Evolutionary conservation across 305 asterid genomes (phyloP).

Genomic region (Euphrasia arctica): DNA sequence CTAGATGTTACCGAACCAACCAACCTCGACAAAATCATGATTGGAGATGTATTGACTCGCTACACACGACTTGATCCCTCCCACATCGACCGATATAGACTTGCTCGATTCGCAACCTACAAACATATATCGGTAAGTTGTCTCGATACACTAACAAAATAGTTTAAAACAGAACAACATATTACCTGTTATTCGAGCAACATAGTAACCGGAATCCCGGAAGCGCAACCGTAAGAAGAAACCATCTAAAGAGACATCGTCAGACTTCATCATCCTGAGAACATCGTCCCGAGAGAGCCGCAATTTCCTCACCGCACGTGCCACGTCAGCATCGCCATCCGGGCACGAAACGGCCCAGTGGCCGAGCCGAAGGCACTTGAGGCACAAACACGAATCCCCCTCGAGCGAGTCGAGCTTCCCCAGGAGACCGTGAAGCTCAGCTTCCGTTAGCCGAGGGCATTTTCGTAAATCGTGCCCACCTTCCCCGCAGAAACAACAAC

Average conservation of each 20-base stretch:
- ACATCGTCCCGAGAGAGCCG: constrained; percentile 71
- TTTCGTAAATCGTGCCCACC: constrained; percentile 47
- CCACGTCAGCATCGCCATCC: constrained; percentile 29
- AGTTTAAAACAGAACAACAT: too few relatives aligned
- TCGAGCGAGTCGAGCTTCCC: constrained; percentile 35
- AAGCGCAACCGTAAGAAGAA: constrained; percentile 69
- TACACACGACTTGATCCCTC: constrained; percentile 60
- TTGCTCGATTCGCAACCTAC: constrained; percentile 32
- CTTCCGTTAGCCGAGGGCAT: constrained; percentile 41
- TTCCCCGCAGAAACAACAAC: constrained; percentile 60
- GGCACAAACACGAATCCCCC: constrained; percentile 44
- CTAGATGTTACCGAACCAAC: neutral
- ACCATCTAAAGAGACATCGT: constrained; percentile 43
- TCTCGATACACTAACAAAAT: too few relatives aligned
- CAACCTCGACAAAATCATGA: constrained; percentile 78
- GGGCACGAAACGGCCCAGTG: constrained; percentile 81
- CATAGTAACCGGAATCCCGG: constrained; percentile 56
- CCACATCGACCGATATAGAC: constrained; percentile 52
- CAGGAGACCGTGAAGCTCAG: constrained; percentile 47
- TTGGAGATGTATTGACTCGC: constrained; percentile 71
- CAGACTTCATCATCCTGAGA: constrained; percentile 63
- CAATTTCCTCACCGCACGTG: constrained; percentile 51
- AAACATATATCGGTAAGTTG: neutral
- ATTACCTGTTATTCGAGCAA: constrained; percentile 67
- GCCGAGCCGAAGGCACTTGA: constrained; percentile 57